phyloP scores from a whole-genome alignment of 2,329 filamentous ascomycete genomes.

The Metarhizium robertsii region DNA sequence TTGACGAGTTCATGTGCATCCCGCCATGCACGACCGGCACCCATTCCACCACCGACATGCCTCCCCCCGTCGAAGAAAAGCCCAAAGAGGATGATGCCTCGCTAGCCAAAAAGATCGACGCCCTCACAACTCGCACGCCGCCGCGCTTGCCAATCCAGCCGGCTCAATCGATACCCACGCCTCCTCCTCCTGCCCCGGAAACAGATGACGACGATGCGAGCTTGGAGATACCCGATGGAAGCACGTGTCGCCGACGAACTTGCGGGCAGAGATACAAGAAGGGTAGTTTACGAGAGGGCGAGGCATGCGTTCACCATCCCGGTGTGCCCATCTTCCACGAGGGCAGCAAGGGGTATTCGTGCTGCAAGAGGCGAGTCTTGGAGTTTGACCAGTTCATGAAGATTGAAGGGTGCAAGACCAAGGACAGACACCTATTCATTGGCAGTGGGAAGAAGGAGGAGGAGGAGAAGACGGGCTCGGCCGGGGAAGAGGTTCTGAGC shows the following conservation, averaged over 20 bases:
- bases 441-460: conserved; percentile 59
- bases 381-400: conserved; percentile 99
- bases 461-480: conserved; percentile 22
- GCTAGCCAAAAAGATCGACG: conserved; percentile 39
- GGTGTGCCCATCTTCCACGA: conserved; percentile 93
- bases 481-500: conserved; percentile 66
- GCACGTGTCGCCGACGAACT: conserved; percentile 66
- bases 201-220: conserved; percentile 80
- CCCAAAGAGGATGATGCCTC: conserved; percentile 31
- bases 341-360: conserved; percentile 94
- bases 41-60: conserved; percentile 77
- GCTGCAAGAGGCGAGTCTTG: conserved; percentile 88
- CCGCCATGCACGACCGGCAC: conserved; percentile 86
- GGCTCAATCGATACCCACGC: conserved; percentile 38
- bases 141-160: conserved; percentile 28
- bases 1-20: conserved; percentile 95
- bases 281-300: conserved; percentile 51
- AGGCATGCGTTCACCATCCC: conserved; percentile 82
- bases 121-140: conserved; percentile 34
- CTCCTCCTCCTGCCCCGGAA: conserved; percentile 58
- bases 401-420: conserved; percentile 82
- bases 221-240: conserved; percentile 62
- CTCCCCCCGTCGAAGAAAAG: conserved; percentile 53
- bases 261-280: conserved; percentile 62
- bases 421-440: conserved; percentile 74